Conservation (phyloP, 768 basidiomycete species). For the Dendrothele bispora region DNA sequence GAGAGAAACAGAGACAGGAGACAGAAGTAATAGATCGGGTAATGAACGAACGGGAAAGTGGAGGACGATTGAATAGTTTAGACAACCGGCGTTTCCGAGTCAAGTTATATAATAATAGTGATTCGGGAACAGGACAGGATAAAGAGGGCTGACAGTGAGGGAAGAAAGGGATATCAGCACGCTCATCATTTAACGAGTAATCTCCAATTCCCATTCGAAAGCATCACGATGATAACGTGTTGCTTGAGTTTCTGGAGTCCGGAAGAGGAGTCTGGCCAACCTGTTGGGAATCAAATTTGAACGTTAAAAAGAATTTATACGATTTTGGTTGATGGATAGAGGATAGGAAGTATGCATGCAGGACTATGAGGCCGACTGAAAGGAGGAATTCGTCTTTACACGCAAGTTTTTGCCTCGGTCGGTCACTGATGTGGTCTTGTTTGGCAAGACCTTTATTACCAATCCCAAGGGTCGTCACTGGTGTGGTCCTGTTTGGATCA, state of each 20-base stretch:
- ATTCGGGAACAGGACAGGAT: too few relatives aligned
- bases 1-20: background rate
- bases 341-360: background rate
- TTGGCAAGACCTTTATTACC: too few relatives aligned
- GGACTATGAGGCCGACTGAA: too few relatives aligned
- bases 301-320: background rate
- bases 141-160: background rate
- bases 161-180: background rate
- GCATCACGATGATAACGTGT: slow-evolving; percentile 44
- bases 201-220: slow-evolving; percentile 67
- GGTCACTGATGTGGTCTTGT: too few relatives aligned
- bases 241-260: slow-evolving; percentile 55
- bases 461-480: too few relatives aligned
- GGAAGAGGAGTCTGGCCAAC: slow-evolving; percentile 54
- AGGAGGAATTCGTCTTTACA: too few relatives aligned
- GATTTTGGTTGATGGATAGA: background rate
- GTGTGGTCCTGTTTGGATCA: too few relatives aligned
- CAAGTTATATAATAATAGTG: too few relatives aligned
- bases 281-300: slow-evolving; percentile 28
- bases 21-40: background rate
- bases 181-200: slow-evolving; percentile 57
- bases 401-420: too few relatives aligned
- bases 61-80: too few relatives aligned
- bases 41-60: background rate
- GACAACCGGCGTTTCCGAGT: too few relatives aligned